phyloP scores from a whole-genome alignment of 176 grass and related monocot species.

The Musa acuminata region DNA sequence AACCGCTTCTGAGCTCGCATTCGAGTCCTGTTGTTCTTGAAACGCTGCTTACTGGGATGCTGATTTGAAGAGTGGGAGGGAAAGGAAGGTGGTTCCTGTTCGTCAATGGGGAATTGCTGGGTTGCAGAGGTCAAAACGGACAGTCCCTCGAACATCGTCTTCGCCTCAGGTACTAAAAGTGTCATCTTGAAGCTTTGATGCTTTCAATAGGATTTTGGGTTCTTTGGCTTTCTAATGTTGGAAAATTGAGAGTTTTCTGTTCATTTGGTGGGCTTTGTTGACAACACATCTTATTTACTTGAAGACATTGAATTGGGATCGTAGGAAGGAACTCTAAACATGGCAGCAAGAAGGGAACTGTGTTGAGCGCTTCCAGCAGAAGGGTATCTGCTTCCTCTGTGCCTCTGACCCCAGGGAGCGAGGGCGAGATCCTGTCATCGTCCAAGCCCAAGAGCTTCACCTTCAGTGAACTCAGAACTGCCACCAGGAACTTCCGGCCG shows the following conservation, averaged over 20 bases:
- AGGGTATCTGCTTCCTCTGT: constrained; percentile 3
- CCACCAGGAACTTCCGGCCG: constrained; percentile 12
- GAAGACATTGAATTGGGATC: not conserved
- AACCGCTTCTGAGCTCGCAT: no score
- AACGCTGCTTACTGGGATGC: no score
- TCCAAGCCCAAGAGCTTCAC: not conserved
- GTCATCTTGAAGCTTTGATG: not conserved
- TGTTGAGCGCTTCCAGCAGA: not conserved
- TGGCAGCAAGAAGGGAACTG: not conserved
- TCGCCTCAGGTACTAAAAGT: not conserved
- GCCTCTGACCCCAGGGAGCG: not conserved
- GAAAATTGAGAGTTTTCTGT: no score
- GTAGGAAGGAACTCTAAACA: not conserved
- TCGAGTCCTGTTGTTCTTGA: no score
- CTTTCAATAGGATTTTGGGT: no score
- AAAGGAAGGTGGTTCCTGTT: not conserved
- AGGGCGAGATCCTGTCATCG: not conserved
- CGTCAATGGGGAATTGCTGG: not conserved
- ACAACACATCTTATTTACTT: not conserved
- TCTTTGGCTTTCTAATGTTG: no score
- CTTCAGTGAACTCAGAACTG: not conserved
- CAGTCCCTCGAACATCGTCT: not conserved
- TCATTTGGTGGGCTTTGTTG: no score
- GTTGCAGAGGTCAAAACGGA: not conserved
- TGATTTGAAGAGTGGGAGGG: not conserved